These are phyloP conservation scores for Podospora didyma DNA, from an alignment of 495 filamentous ascomycete genomes.

Conservation along the genomic window DNA sequence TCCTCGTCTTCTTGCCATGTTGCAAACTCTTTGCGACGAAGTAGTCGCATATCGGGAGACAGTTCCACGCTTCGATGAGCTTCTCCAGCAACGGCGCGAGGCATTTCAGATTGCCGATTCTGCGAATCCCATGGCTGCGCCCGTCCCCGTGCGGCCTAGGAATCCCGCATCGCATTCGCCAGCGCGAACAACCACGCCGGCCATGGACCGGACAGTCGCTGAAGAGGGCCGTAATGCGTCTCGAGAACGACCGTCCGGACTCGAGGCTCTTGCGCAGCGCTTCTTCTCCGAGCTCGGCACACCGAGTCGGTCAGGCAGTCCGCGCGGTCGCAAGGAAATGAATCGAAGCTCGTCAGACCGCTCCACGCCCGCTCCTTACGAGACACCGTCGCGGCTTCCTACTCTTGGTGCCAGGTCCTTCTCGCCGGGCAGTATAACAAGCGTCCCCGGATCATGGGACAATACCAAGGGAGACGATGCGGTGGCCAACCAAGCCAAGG, in stretches of 20 bases:
- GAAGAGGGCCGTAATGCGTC: constrained; percentile 36
- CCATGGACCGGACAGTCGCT: constrained; percentile 25
- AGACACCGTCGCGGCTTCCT: constrained; percentile 27
- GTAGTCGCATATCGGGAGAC: constrained; percentile 62
- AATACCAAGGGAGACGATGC: constrained; percentile 18
- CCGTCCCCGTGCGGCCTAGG: constrained; percentile 18
- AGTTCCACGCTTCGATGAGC: constrained; percentile 71
- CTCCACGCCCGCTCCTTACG: constrained; percentile 28
- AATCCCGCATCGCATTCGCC: constrained; percentile 14
- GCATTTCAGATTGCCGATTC: constrained; percentile 57
- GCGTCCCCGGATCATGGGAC: constrained; percentile 18
- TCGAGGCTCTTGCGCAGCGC: constrained; percentile 54
- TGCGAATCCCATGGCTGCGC: constrained; percentile 14
- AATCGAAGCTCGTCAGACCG: constrained; percentile 24
- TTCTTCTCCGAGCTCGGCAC: constrained; percentile 50
- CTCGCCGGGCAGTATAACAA: constrained; percentile 28
- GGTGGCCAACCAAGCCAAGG: constrained; percentile 41
- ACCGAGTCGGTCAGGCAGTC: constrained; percentile 46
- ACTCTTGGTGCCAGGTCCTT: constrained; percentile 24
- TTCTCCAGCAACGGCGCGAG: constrained; percentile 67
- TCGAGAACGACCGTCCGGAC: constrained; percentile 41
- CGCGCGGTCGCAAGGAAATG: constrained; percentile 42
- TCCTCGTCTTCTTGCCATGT: constrained; percentile 46
- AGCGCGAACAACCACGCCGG: constrained; percentile 18
- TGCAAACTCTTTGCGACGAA: constrained; percentile 59